Base-by-base conservation (phyloP, 257 asterid genomes). In the Echites panduratus region DNA sequence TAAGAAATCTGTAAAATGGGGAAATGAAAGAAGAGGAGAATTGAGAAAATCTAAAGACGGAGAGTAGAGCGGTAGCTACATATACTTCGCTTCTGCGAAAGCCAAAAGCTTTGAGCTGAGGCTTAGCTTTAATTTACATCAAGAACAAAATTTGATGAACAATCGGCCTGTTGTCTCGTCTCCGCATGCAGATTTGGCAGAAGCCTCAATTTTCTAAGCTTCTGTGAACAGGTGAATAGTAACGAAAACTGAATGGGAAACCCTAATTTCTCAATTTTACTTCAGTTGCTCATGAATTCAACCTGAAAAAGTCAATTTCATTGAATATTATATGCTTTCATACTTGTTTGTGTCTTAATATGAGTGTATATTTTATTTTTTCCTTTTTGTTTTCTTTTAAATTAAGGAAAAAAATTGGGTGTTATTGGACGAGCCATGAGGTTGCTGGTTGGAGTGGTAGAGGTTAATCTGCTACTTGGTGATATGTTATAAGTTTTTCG, bases 141-240 rank as follows among this genome's bases (percentile, higher is more conserved):
- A 48, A n/a, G 41, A 64, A 13, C 65, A 5, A 52, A 41, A 24
- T 43, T 26, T 22, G 49, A 53, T 14, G 63, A 40, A 74, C 40
- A 32, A 64, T 11, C 17, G 9, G 17, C 3, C 47, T 16, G 69
- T 53, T 43, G 45, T 16, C 58, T 48, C 43, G 52, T 11, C 24
- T 44, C 66, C 56, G 38, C 63, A 59, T 69, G 71, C 69, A 41
- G 68, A 29, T 75, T 69, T 62, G 43, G 41, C 71, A 62, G 24
- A n/a, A 47, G 47, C 38, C 19, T 52, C 45, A 1, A 38, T 65
- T 19, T 26, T 59, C 74, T 13, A 43, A 44, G 24, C 32, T 32
- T 54, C 57, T 67, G 40, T 49, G 52, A 68, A 68, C 64, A 68
- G 79, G 79, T 75, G 62, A 68, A n/a, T 14, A 43, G 13, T 12